Percentiles rank a stretch among this genome's conserved stretches.
phyloP scores from a whole-genome alignment of 305 asterid species.

The Fraxinus sp. region DNA sequence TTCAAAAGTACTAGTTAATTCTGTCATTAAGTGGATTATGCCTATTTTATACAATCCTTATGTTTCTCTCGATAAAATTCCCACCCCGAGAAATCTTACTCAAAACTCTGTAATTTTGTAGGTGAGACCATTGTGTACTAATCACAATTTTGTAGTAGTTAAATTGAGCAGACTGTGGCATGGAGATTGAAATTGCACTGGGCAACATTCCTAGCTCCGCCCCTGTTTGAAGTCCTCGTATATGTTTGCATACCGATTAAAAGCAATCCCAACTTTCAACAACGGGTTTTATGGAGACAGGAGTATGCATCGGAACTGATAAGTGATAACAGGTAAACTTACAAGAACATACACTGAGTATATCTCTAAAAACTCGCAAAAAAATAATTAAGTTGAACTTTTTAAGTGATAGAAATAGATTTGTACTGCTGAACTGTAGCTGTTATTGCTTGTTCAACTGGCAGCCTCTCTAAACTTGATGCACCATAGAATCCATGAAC shows the following conservation, averaged over 20 bases:
- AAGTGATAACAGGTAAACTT: not conserved
- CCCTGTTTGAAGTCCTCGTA: too few species aligned
- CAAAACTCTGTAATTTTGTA: too few species aligned
- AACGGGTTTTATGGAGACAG: not conserved
- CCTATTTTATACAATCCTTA: too few species aligned
- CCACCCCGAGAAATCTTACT: too few species aligned
- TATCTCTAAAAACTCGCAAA: not conserved
- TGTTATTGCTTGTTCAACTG: conserved; percentile 88
- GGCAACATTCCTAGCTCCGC: too few species aligned
- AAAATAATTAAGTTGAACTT: not conserved
- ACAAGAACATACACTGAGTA: not conserved
- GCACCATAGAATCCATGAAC: conserved; percentile 98
- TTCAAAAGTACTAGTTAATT: too few species aligned
- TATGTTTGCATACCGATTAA: not conserved
- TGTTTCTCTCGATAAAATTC: too few species aligned
- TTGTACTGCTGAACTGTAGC: conserved; percentile 74
- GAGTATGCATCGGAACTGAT: not conserved
- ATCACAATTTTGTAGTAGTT: too few species aligned
- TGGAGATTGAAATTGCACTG: too few species aligned
- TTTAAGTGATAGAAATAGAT: conserved; percentile 53
- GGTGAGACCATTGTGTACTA: too few species aligned
- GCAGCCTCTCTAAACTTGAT: conserved; percentile 95
- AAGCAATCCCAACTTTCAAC: conserved; percentile 14
- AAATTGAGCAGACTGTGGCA: too few species aligned
- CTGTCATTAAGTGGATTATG: too few species aligned